phyloP scores from a whole-genome alignment of 2,329 filamentous ascomycete species.

The Purpureocillium takamizusanense region DNA sequence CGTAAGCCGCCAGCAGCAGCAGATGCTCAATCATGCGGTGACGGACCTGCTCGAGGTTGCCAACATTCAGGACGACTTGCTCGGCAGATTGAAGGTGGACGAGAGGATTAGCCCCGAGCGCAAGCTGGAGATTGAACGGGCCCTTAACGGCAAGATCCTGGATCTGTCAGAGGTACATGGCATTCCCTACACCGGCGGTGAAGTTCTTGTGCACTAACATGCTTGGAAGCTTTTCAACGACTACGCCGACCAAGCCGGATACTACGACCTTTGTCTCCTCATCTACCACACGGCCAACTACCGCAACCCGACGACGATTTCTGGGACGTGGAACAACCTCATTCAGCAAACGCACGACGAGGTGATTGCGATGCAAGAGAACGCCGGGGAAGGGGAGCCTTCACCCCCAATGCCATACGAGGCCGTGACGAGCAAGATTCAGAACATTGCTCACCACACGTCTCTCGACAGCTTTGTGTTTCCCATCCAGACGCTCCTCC shows the following conservation, averaged over 20 bases:
- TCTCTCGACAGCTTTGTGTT: conserved; percentile 59
- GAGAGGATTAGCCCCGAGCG: conserved; percentile 55
- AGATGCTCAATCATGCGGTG: conserved; percentile 76
- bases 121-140: conserved; percentile 52
- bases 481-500: conserved; percentile 51
- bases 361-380: conserved; percentile 31
- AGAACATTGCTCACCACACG: conserved; percentile 56
- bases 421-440: conserved; percentile 53
- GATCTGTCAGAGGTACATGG: conserved; percentile 63
- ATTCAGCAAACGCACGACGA: conserved; percentile 63
- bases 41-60: conserved; percentile 83
- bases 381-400: conserved; percentile 29
- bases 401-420: conserved; percentile 56
- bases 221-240: conserved; percentile 70
- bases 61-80: conserved; percentile 86
- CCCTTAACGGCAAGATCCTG: conserved; percentile 71
- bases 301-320: conserved; percentile 77
- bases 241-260: conserved; percentile 83
- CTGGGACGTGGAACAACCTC: conserved; percentile 74
- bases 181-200: no score
- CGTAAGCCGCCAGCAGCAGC: conserved; percentile 70
- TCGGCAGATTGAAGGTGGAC: conserved; percentile 70
- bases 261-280: conserved; percentile 86
- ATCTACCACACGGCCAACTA: conserved; percentile 92
- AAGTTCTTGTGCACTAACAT: conserved; percentile 10